Evolutionary conservation across 805 yeast species (phyloP).

Genomic region (Vanderwaltozyma tropicalis): DNA sequence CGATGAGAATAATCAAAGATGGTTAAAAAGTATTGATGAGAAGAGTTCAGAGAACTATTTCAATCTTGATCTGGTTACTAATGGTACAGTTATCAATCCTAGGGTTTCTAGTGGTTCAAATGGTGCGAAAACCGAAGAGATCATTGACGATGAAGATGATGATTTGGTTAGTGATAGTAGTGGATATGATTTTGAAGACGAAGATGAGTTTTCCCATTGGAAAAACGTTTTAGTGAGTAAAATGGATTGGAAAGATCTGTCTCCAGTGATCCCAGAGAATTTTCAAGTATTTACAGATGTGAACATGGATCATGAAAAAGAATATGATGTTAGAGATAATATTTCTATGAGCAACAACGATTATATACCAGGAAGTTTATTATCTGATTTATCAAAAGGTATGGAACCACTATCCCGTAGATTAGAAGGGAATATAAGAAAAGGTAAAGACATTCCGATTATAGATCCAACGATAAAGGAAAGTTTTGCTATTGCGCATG

Average conservation of each 20-base stretch:
- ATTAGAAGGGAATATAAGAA: neutral
- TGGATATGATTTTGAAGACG: conserved; percentile 2
- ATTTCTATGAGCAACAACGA: conserved; percentile 10
- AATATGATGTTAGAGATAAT: conserved; percentile 9
- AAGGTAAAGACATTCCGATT: neutral
- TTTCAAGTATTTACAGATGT: conserved; percentile 16
- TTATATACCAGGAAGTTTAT: conserved; percentile 15
- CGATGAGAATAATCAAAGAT: conserved; percentile 1
- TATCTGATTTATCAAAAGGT: conserved; percentile 5
- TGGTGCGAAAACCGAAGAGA: neutral
- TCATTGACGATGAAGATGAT: conserved; percentile 4
- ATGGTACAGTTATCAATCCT: neutral
- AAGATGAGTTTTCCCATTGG: conserved; percentile 9
- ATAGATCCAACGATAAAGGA: conserved; percentile 18
- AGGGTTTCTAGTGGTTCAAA: too few species aligned
- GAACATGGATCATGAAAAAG: conserved; percentile 5
- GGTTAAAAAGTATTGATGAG: conserved; percentile 7
- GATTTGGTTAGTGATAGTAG: conserved; percentile 5
- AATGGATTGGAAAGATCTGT: conserved; percentile 11
- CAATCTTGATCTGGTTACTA: conserved; percentile 1
- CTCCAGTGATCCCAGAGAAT: conserved; percentile 11
- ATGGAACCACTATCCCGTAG: neutral
- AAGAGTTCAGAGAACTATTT: neutral
- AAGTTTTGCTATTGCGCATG: conserved; percentile 8
- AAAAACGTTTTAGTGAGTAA: conserved; percentile 8